Evolutionary conservation across 306 rosid species (phyloP).

Genomic region (Vicia villosa): DNA sequence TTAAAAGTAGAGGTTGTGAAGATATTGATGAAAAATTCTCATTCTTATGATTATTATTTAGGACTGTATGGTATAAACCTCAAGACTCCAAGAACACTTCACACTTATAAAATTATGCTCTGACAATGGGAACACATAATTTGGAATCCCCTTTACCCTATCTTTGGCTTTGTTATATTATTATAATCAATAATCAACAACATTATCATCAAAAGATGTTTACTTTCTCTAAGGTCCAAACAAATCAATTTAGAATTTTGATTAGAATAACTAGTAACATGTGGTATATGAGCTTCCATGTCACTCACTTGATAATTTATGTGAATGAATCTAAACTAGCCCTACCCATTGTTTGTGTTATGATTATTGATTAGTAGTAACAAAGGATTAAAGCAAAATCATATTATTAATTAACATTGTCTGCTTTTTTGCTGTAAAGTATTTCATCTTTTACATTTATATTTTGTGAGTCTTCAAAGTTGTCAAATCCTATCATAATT

Average conservation of each 20-base stretch:
- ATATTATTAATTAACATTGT: neutral
- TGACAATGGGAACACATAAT: constrained; percentile 31
- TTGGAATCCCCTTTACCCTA: constrained; percentile 43
- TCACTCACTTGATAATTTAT: constrained; percentile 24
- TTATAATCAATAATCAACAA: constrained; percentile 13
- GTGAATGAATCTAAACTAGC: constrained; percentile 35
- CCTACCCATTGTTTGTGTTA: constrained; percentile 25
- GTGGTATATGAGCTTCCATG: constrained; percentile 38
- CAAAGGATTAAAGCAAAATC: constrained; percentile 25
- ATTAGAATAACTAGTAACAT: constrained; percentile 40
- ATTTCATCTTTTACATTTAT: constrained; percentile 36
- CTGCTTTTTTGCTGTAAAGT: constrained; percentile 40
- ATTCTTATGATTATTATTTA: constrained; percentile 28
- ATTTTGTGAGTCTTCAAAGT: constrained; percentile 27
- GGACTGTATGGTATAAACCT: constrained; percentile 19
- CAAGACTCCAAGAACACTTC: constrained; percentile 33
- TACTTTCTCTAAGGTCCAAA: constrained; percentile 23
- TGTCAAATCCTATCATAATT: constrained; percentile 11
- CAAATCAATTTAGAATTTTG: constrained; percentile 27
- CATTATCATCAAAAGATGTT: constrained; percentile 37
- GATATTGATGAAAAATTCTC: constrained; percentile 1
- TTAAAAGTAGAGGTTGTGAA: constrained; percentile 39
- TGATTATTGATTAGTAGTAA: constrained; percentile 4
- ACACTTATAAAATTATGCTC: constrained; percentile 30
- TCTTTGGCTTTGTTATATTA: constrained; percentile 21